Conservation (phyloP, 202 grass and related monocot genomes). For the Bolboschoenoplectus hybrid region DNA sequence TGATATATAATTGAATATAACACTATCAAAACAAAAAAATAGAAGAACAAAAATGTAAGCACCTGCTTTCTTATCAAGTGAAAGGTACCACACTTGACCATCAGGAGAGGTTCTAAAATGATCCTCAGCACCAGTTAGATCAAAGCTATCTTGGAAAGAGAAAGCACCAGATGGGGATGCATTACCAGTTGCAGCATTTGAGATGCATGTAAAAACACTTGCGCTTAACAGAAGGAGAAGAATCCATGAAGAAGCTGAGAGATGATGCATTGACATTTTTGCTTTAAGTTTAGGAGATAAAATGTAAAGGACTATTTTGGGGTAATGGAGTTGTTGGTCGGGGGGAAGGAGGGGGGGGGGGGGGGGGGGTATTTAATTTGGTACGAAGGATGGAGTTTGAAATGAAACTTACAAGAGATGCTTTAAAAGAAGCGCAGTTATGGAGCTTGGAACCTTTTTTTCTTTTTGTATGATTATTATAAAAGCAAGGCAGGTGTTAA, state of each 20-base stretch:
- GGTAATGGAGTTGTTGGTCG: neutral
- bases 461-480: neutral
- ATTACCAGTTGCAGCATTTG: conserved; percentile 10
- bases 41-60: neutral
- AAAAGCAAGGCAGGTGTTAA: conserved; percentile 7
- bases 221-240: conserved; percentile 35
- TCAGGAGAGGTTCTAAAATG: conserved; percentile 87
- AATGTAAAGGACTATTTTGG: conserved; percentile 9
- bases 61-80: conserved; percentile 90
- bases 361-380: neutral
- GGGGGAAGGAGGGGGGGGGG: too few relatives aligned
- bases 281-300: neutral
- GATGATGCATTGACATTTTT: conserved; percentile 29
- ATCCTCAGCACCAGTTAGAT: conserved; percentile 79
- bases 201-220: conserved; percentile 24
- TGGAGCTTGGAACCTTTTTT: conserved; percentile 16
- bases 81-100: conserved; percentile 95
- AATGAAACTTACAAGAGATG: neutral
- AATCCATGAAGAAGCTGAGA: conserved; percentile 10
- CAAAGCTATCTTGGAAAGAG: conserved; percentile 81
- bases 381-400: conserved; percentile 4
- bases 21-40: neutral
- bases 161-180: conserved; percentile 29
- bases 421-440: conserved; percentile 31
- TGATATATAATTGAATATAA: neutral